phyloP scores from a whole-genome alignment of 2,329 filamentous ascomycete genomes.

The Bipolaris zeicola region DNA sequence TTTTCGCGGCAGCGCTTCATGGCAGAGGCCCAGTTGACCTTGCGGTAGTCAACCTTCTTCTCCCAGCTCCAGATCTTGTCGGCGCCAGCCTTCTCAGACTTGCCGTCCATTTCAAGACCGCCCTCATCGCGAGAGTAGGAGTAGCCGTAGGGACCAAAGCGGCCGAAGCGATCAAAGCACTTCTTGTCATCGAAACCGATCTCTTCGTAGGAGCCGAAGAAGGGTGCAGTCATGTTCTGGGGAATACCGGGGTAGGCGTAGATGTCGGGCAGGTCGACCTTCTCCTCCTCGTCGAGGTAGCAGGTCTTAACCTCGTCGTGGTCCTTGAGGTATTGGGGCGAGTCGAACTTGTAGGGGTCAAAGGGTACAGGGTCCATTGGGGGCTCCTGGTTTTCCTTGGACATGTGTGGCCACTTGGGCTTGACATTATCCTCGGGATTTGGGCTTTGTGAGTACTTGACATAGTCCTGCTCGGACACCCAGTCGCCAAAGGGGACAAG shows the following conservation, averaged over 20 bases:
- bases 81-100: constrained; percentile 52
- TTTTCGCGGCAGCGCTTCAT: constrained; percentile 56
- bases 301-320: constrained; percentile 64
- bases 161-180: constrained; percentile 59
- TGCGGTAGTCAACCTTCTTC: constrained; percentile 54
- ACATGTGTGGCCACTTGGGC: constrained; percentile 43
- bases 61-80: constrained; percentile 58
- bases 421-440: constrained; percentile 47
- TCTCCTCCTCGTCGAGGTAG: constrained; percentile 66
- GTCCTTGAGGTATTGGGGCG: constrained; percentile 52
- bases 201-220: constrained; percentile 56
- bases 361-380: constrained; percentile 50
- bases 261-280: constrained; percentile 63
- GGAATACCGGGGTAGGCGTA: constrained; percentile 66
- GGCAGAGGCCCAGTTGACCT: constrained; percentile 56
- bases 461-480: constrained; percentile 52
- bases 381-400: constrained; percentile 47
- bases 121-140: constrained; percentile 54
- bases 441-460: constrained; percentile 49
- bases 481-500: constrained; percentile 52
- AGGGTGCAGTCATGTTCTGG: constrained; percentile 55
- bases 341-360: constrained; percentile 54
- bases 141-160: constrained; percentile 58
- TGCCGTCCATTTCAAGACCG: constrained; percentile 56
- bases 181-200: constrained; percentile 55